A percentile compares a stretch with the other conserved stretches of the same genome.
phyloP scores from a whole-genome alignment of 2,329 filamentous ascomycete species.

The Fusarium odoratissimum region DNA sequence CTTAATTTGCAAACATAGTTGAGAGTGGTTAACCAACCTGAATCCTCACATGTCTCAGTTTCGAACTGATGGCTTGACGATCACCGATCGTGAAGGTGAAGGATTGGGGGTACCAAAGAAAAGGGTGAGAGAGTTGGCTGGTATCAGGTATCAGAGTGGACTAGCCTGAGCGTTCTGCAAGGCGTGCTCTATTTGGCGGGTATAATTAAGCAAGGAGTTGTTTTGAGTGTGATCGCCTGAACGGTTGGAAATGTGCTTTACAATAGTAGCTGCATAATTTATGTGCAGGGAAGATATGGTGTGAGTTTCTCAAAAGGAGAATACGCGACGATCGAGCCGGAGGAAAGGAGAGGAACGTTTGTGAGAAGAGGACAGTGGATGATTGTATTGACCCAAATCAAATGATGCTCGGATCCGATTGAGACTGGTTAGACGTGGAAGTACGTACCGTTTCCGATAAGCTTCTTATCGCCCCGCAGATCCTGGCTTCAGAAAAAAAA shows the following conservation, averaged over 20 bases:
- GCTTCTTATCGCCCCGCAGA: constrained; percentile 46
- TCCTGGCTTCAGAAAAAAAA: constrained; percentile 40
- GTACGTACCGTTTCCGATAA: constrained; percentile 42
- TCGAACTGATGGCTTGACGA: constrained; percentile 21
- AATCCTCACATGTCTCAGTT: constrained; percentile 35
- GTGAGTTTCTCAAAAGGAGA: constrained; percentile 6
- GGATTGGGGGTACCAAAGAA: not conserved
- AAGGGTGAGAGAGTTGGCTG: constrained; percentile 15
- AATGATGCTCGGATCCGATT: constrained; percentile 9
- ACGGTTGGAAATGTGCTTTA: constrained; percentile 6
- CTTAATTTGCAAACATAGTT: constrained; percentile 36
- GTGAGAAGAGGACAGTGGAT: not conserved
- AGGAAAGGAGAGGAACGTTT: constrained; percentile 1
- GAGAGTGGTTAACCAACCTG: constrained; percentile 1
- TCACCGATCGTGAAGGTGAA: constrained; percentile 13
- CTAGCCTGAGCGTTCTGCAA: constrained; percentile 39
- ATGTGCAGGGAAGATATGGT: constrained; percentile 31
- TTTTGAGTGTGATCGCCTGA: constrained; percentile 20
- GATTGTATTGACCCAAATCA: not conserved
- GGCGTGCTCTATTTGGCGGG: constrained; percentile 31
- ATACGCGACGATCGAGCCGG: constrained; percentile 5
- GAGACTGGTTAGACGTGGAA: not conserved
- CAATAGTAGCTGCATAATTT: constrained; percentile 31
- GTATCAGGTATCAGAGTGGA: constrained; percentile 16
- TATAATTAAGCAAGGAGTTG: constrained; percentile 36